Percentiles rank a stretch among this genome's conserved stretches.
Evolutionary conservation across 208 protist species (phyloP).

Genomic region (Leishmania lainsoni): DNA sequence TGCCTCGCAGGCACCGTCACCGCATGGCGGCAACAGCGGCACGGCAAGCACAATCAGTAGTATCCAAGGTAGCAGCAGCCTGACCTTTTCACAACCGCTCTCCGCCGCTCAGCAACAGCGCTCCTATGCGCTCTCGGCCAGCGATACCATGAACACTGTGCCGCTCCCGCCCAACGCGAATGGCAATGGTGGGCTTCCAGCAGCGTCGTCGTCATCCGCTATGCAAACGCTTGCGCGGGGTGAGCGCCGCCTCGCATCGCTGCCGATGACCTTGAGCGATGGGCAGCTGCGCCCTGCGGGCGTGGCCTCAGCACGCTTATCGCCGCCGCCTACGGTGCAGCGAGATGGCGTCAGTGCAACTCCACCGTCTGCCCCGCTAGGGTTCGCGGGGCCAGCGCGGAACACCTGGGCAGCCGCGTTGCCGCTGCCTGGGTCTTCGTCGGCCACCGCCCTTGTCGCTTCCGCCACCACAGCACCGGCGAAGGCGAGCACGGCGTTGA

Average conservation of each 20-base stretch:
- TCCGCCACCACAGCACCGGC: too few species aligned
- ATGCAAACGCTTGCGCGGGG: not conserved
- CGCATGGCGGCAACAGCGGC: not conserved
- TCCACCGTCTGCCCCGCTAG: not conserved
- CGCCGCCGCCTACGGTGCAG: not conserved
- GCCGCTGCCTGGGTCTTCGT: too few species aligned
- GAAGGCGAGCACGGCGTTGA: too few species aligned
- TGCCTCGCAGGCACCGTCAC: not conserved
- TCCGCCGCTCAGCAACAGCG: not conserved
- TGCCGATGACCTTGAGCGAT: not conserved
- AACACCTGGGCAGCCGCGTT: not conserved
- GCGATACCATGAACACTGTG: not conserved
- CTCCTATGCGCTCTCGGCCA: not conserved
- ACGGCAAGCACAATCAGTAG: not conserved
- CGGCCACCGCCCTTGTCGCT: too few species aligned
- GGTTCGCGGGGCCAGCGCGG: too few species aligned
- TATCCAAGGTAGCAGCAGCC: not conserved
- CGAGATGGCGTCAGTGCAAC: not conserved
- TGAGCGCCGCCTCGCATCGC: constrained; percentile 2
- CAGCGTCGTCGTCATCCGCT: not conserved
- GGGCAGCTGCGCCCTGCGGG: not conserved
- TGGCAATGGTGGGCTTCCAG: not conserved
- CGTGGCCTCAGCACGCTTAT: not conserved
- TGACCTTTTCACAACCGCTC: not conserved
- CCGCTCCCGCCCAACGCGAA: not conserved